phyloP scores from a whole-genome alignment of 2,329 filamentous ascomycete species.

The Tolypocladium inflatum region DNA sequence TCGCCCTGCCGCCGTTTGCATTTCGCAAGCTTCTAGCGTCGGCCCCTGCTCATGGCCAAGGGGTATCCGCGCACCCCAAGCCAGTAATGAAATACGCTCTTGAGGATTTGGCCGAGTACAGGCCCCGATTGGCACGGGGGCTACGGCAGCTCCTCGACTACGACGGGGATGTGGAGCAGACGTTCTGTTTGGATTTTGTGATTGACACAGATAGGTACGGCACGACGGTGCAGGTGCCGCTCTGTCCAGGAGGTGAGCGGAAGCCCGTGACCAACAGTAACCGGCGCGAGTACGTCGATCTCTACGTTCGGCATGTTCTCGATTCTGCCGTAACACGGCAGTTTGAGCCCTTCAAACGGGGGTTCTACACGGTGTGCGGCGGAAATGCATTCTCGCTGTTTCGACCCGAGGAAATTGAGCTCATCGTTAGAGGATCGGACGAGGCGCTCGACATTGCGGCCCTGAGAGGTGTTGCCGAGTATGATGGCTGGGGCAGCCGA shows the following conservation, averaged over 20 bases:
- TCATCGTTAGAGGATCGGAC: slow-evolving; percentile 76
- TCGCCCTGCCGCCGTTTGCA: slow-evolving; percentile 78
- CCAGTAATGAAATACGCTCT: slow-evolving; percentile 63
- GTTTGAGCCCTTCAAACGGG: slow-evolving; percentile 88
- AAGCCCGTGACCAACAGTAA: slow-evolving; percentile 77
- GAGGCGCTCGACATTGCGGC: slow-evolving; percentile 71
- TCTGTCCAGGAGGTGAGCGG: slow-evolving; percentile 65
- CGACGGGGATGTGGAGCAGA: slow-evolving; percentile 72
- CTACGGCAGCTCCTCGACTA: slow-evolving; percentile 70
- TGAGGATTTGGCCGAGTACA: slow-evolving; percentile 74
- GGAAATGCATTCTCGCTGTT: slow-evolving; percentile 84
- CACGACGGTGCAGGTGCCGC: slow-evolving; percentile 52
- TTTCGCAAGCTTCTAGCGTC: slow-evolving; percentile 80
- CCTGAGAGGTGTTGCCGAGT: slow-evolving; percentile 66
- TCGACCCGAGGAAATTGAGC: slow-evolving; percentile 82
- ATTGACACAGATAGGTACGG: slow-evolving; percentile 72
- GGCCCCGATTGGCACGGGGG: slow-evolving; percentile 65
- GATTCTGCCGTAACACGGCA: slow-evolving; percentile 71
- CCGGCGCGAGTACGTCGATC: slow-evolving; percentile 74
- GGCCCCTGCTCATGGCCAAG: slow-evolving; percentile 51
- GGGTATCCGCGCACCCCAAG: slow-evolving; percentile 45
- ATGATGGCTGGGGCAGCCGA: slow-evolving; percentile 65
- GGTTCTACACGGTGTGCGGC: slow-evolving; percentile 86
- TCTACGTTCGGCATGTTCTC: slow-evolving; percentile 72
- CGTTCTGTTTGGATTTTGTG: slow-evolving; percentile 75